Conservation (phyloP, 805 yeast species). For the Naumovozyma baii region DNA sequence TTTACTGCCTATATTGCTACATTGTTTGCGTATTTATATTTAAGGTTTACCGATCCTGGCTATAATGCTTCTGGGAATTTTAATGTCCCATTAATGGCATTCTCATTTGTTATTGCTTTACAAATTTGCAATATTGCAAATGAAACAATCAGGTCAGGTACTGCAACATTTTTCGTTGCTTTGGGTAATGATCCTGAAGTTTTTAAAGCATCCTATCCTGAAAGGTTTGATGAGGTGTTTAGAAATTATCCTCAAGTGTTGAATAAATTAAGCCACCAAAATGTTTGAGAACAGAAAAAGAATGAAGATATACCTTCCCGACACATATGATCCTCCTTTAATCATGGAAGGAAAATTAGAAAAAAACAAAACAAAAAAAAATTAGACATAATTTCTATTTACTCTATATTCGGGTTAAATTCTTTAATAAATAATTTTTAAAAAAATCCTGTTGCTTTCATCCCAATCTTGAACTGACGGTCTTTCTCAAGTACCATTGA, state of each 20-base stretch:
- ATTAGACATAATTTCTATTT: background rate
- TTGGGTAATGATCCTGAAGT: constrained; percentile 79
- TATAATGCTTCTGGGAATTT: constrained; percentile 52
- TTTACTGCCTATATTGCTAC: constrained; percentile 62
- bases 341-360: too few species aligned
- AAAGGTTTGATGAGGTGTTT: constrained; percentile 53
- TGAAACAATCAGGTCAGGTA: constrained; percentile 71
- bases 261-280: constrained; percentile 37
- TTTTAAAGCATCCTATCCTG: constrained; percentile 63
- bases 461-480: constrained; percentile 41
- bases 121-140: constrained; percentile 68
- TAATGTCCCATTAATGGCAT: constrained; percentile 67
- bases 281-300: too few species aligned
- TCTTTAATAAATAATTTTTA: background rate
- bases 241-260: constrained; percentile 60
- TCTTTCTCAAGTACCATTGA: constrained; percentile 73
- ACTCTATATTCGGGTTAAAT: background rate
- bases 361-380: too few species aligned
- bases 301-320: too few species aligned
- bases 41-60: constrained; percentile 56
- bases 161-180: constrained; percentile 75
- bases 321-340: too few species aligned
- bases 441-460: too few species aligned
- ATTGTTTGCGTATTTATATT: constrained; percentile 53
- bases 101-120: constrained; percentile 59